Evolutionary conservation across 164 flowering plant genomes (phyloP).

Genomic region (Euptelea pleiosperma): DNA sequence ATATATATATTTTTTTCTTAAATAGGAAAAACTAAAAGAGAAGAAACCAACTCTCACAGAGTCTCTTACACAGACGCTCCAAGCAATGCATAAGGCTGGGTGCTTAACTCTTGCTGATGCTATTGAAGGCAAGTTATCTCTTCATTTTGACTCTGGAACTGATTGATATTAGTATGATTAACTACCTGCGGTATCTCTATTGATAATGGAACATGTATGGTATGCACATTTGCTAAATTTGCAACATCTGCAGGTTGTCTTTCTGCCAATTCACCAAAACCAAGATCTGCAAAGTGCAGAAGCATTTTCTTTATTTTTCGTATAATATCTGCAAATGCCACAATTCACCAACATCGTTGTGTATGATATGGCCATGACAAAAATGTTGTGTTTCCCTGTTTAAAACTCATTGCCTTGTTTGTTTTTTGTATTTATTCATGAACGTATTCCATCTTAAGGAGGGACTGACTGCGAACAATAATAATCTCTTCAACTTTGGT

Average conservation of each 20-base stretch:
- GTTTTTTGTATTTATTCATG: not conserved
- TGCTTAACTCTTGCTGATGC: slow-evolving; percentile 79
- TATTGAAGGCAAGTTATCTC: slow-evolving; percentile 61
- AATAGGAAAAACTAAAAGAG: slow-evolving; percentile 96
- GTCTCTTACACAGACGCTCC: slow-evolving; percentile 82
- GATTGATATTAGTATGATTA: no score
- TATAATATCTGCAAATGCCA: not conserved
- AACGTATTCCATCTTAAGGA: no score
- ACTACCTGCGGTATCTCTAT: no score
- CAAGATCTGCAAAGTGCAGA: no score
- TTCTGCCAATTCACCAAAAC: no score
- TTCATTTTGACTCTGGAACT: not conserved
- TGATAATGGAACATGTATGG: no score
- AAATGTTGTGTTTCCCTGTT: not conserved
- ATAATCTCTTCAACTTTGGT: no score
- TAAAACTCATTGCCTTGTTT: not conserved
- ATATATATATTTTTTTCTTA: slow-evolving; percentile 6
- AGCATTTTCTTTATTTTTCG: no score
- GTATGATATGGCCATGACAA: not conserved
- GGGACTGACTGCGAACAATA: no score
- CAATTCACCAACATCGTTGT: not conserved
- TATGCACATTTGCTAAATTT: no score
- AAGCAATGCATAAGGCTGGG: slow-evolving; percentile 85
- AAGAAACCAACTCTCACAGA: slow-evolving; percentile 81
- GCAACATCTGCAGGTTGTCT: no score